A percentile compares a stretch with the other conserved stretches of the same genome.
phyloP scores from a whole-genome alignment of 83 land plant genomes.

The Diphasiastrum complanatum region DNA sequence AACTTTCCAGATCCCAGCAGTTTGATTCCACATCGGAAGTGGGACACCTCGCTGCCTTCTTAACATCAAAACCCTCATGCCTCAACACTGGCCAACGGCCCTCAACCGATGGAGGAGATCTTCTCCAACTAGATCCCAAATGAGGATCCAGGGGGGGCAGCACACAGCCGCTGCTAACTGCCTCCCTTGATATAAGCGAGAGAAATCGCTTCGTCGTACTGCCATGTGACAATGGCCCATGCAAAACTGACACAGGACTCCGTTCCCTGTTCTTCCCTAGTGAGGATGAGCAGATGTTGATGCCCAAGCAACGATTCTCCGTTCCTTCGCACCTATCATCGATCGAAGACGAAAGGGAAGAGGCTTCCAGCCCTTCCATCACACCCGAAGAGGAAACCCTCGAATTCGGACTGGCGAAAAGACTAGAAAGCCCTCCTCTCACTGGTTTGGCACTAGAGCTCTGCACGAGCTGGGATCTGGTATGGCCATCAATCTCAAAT shows the following conservation, averaged over 20 bases:
- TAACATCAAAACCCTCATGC: conserved; percentile 30
- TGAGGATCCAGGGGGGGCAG: conserved; percentile 31
- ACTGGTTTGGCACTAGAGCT: background rate
- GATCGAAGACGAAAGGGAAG: conserved; percentile 29
- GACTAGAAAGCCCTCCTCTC: conserved; percentile 19
- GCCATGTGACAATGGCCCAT: conserved; percentile 56
- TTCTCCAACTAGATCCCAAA: conserved; percentile 2
- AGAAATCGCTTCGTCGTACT: background rate
- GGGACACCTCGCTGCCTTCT: background rate
- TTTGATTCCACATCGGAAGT: background rate
- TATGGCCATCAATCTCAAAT: too few species aligned
- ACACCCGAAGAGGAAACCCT: background rate
- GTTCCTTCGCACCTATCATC: conserved; percentile 36
- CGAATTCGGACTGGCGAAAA: conserved; percentile 15
- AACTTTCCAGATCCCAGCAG: background rate
- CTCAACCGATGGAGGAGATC: conserved; percentile 6
- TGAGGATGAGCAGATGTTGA: conserved; percentile 28
- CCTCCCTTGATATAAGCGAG: conserved; percentile 36
- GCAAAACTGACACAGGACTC: conserved; percentile 86
- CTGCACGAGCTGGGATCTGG: background rate
- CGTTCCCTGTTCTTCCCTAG: conserved; percentile 47
- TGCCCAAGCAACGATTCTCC: conserved; percentile 26
- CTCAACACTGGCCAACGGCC: conserved; percentile 19
- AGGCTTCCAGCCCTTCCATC: background rate
- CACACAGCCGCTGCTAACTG: conserved; percentile 11